Conservation (phyloP, 2,329 filamentous ascomycete genomes). For the Colletotrichum sp. region DNA sequence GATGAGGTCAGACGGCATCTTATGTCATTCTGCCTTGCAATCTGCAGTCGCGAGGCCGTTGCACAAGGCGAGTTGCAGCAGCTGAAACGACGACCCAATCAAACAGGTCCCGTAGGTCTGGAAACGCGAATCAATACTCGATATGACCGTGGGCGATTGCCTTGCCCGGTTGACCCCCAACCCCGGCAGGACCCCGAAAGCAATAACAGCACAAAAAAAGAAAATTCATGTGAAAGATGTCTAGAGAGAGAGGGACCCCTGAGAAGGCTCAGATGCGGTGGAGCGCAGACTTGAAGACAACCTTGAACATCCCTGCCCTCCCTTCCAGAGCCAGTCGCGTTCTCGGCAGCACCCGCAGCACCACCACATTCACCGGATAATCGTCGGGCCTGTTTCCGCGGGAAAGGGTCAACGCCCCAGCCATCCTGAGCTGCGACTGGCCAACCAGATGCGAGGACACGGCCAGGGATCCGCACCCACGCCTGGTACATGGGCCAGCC, state of each 20-base stretch:
- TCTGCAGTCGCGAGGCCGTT: not conserved
- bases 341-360: slow-evolving; percentile 11
- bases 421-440: not conserved
- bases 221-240: not conserved
- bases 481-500: not conserved
- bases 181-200: not conserved
- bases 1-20: slow-evolving; percentile 6
- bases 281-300: not conserved
- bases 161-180: not conserved
- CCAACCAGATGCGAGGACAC: not conserved
- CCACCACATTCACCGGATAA: not conserved
- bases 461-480: not conserved
- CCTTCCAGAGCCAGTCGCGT: not conserved
- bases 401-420: not conserved
- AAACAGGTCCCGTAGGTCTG: not conserved
- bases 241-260: not conserved
- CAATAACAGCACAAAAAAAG: not conserved
- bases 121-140: not conserved
- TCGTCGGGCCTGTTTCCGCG: not conserved
- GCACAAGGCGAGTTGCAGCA: slow-evolving; percentile 6
- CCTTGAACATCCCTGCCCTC: not conserved
- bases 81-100: slow-evolving; percentile 3
- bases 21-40: not conserved
- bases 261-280: not conserved
- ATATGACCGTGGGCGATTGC: not conserved